These are phyloP conservation scores for Gonapodya prolifera DNA, from an alignment of 192 early-diverging fungal species.

Conservation along the genomic window DNA sequence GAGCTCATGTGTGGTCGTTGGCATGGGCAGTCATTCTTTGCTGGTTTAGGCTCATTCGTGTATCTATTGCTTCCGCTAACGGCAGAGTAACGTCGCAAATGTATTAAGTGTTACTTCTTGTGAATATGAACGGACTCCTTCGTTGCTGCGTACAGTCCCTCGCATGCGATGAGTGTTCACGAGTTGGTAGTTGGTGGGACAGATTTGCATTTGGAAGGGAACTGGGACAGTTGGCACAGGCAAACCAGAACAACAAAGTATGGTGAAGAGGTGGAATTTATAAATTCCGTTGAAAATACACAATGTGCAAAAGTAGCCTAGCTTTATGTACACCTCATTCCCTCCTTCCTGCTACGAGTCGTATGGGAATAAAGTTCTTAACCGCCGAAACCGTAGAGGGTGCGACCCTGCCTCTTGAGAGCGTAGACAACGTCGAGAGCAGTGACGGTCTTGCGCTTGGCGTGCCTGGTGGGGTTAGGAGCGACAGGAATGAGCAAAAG, in stretches of 20 bases:
- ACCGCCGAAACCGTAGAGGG: slow-evolving; percentile 11
- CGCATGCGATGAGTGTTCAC: too few species aligned
- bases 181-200: too few species aligned
- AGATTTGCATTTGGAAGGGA: not conserved
- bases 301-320: not conserved
- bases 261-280: not conserved
- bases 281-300: not conserved
- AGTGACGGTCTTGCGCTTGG: slow-evolving; percentile 12
- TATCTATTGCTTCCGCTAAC: too few species aligned
- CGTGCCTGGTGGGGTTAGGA: slow-evolving; percentile 38
- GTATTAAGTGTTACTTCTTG: too few species aligned
- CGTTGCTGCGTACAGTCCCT: too few species aligned
- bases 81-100: too few species aligned
- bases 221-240: not conserved
- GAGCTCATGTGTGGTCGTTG: too few species aligned
- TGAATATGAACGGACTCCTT: not conserved
- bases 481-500: not conserved
- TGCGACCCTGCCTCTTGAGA: not conserved
- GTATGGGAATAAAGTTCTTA: slow-evolving; percentile 22
- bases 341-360: not conserved
- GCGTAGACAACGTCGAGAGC: not conserved
- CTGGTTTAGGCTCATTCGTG: too few species aligned
- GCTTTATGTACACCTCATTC: not conserved
- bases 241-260: not conserved
- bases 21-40: too few species aligned